A percentile compares a stretch with the other conserved stretches of the same genome.
phyloP scores from a whole-genome alignment of 768 basidiomycete species.

The Leucosporidium scottii region DNA sequence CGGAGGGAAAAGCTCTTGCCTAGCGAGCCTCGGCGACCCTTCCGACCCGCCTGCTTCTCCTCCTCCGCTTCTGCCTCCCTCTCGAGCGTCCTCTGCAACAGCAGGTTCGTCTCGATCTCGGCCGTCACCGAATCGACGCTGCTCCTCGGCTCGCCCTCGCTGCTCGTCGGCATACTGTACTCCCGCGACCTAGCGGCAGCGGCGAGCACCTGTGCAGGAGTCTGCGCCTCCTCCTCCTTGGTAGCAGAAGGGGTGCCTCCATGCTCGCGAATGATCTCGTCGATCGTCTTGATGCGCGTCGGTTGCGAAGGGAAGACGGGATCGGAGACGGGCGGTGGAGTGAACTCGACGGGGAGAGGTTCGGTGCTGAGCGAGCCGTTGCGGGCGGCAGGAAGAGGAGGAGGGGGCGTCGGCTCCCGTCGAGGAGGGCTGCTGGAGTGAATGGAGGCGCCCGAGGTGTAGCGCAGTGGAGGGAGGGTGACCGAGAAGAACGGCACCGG shows the following conservation, averaged over 20 bases:
- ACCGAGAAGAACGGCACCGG: background rate
- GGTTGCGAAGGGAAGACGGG: background rate
- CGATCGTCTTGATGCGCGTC: constrained; percentile 24
- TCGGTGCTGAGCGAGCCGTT: background rate
- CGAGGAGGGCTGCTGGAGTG: too few relatives aligned
- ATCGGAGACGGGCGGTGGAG: background rate
- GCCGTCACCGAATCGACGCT: constrained; percentile 6
- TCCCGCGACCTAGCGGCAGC: background rate
- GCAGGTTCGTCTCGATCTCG: constrained; percentile 4
- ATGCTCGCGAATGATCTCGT: constrained; percentile 30
- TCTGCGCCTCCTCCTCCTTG: too few relatives aligned
- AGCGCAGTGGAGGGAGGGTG: background rate
- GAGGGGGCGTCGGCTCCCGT: background rate
- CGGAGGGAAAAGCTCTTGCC: background rate
- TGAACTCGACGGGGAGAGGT: background rate
- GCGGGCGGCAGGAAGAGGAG: background rate
- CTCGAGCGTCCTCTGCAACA: background rate
- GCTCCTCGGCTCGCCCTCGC: background rate
- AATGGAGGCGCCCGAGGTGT: background rate
- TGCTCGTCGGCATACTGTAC: background rate
- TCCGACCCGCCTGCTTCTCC: too few relatives aligned
- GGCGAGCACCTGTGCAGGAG: background rate
- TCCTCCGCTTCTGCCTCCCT: background rate
- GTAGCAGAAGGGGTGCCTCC: background rate
- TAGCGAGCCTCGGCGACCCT: too few relatives aligned